Conservation (phyloP, 2,329 filamentous ascomycete genomes). For the Coniochaeta sp. region DNA sequence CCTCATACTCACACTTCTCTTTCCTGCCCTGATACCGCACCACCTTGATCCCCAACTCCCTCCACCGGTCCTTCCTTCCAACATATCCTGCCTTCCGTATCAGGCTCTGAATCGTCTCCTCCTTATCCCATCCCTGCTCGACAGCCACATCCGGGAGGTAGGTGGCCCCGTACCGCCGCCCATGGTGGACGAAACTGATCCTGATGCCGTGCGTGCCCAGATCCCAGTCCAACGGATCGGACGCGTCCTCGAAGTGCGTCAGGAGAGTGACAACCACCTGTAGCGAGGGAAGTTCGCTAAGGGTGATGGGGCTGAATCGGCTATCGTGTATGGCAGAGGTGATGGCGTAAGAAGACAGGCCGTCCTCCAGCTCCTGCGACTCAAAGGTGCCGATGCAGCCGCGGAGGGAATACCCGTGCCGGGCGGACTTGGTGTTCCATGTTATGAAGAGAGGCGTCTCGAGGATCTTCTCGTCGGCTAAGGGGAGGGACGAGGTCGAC, state of each 20-base stretch:
- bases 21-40: constrained; percentile 84
- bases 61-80: constrained; percentile 73
- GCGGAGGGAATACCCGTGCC: constrained; percentile 61
- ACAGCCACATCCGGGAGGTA: constrained; percentile 87
- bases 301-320: constrained; percentile 51
- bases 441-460: constrained; percentile 84
- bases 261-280: constrained; percentile 72
- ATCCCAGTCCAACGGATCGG: constrained; percentile 73
- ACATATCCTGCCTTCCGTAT: constrained; percentile 95
- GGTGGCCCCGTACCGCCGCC: constrained; percentile 71
- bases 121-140: constrained; percentile 93
- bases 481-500: constrained; percentile 24
- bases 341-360: constrained; percentile 73
- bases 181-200: constrained; percentile 72
- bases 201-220: constrained; percentile 81
- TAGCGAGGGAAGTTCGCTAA: constrained; percentile 47
- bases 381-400: constrained; percentile 98
- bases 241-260: constrained; percentile 73
- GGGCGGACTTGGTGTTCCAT: constrained; percentile 70
- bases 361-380: constrained; percentile 61
- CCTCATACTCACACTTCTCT: constrained; percentile 59
- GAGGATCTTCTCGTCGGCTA: constrained; percentile 23
- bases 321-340: constrained; percentile 64
- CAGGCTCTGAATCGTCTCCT: constrained; percentile 81
- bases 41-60: constrained; percentile 68